Percentiles rank a stretch among this genome's conserved stretches.
Conservation (phyloP, 1,284 basidiomycete species). For the Puccinia hordei region DNA sequence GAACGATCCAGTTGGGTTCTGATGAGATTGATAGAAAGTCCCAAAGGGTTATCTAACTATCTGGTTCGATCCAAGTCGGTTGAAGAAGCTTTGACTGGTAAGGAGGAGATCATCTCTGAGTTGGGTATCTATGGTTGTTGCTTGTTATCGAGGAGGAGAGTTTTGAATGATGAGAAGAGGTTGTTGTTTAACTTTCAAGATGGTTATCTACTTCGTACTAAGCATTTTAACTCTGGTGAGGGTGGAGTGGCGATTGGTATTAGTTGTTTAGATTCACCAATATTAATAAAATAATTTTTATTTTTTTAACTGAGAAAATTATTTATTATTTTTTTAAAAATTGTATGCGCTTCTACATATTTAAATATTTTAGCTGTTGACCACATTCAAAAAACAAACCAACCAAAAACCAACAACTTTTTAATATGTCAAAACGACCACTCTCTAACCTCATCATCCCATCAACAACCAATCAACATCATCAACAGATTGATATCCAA, state of each 20-base stretch:
- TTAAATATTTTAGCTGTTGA: no score
- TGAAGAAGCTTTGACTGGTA: no score
- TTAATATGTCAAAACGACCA: neutral
- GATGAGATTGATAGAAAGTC: constrained; percentile 85
- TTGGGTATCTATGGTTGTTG: constrained; percentile 88
- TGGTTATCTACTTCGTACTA: constrained; percentile 88
- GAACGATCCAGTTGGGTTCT: constrained; percentile 78
- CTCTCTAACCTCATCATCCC: constrained; percentile 7
- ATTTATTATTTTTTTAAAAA: neutral
- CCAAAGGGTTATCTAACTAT: constrained; percentile 69
- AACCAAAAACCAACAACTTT: neutral
- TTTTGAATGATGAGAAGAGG: no score
- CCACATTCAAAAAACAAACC: no score
- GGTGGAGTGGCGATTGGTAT: constrained; percentile 91
- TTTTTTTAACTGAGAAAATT: neutral
- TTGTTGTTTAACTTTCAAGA: constrained; percentile 65
- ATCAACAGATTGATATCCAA: constrained; percentile 4
- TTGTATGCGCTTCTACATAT: neutral
- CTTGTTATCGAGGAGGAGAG: constrained; percentile 66
- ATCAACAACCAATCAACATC: neutral
- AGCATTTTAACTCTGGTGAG: constrained; percentile 88
- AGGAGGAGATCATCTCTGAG: constrained; percentile 79
- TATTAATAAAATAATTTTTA: constrained; percentile 12
- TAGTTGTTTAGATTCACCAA: constrained; percentile 76
- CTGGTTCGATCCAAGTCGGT: constrained; percentile 68